Evolutionary conservation across 805 yeast species (phyloP).

Genomic region (Nakazawaea wickerhamii): DNA sequence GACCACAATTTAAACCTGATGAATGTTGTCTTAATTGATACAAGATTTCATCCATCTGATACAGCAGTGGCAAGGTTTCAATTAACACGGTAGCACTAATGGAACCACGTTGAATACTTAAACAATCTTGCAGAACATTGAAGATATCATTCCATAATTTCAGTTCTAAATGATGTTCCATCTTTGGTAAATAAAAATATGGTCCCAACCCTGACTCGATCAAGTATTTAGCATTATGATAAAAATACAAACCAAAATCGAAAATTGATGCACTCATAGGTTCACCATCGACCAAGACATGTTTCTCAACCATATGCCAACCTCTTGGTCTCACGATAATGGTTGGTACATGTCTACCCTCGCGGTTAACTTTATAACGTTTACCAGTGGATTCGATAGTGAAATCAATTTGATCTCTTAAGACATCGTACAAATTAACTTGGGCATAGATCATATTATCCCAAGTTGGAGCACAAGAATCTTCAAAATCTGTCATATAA

Average conservation of each 20-base stretch:
- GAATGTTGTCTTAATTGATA: conserved; percentile 73
- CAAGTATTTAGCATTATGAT: conserved; percentile 62
- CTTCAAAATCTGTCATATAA: conserved; percentile 85
- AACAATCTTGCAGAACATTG: conserved; percentile 67
- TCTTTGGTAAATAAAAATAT: conserved; percentile 76
- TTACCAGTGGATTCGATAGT: conserved; percentile 32
- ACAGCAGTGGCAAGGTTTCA: conserved; percentile 81
- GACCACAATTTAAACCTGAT: conserved; percentile 79
- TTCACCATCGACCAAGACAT: conserved; percentile 64
- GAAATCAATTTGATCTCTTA: conserved; percentile 60
- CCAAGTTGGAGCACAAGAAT: conserved; percentile 84
- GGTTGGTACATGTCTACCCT: conserved; percentile 62
- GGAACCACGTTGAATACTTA: conserved; percentile 67
- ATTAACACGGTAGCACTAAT: conserved; percentile 77
- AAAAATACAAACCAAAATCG: conserved; percentile 76
- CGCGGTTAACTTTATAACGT: conserved; percentile 34
- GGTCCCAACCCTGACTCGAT: conserved; percentile 69
- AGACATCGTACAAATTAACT: conserved; percentile 70
- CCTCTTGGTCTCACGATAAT: conserved; percentile 85
- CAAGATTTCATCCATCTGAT: conserved; percentile 81
- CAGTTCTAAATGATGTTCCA: conserved; percentile 84
- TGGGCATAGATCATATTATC: conserved; percentile 74
- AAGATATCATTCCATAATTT: conserved; percentile 80
- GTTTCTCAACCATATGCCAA: conserved; percentile 79
- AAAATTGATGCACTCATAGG: conserved; percentile 74